Evolutionary conservation across 2,329 filamentous ascomycete species (phyloP).

Genomic region (Pseudocercospora macadamiae): DNA sequence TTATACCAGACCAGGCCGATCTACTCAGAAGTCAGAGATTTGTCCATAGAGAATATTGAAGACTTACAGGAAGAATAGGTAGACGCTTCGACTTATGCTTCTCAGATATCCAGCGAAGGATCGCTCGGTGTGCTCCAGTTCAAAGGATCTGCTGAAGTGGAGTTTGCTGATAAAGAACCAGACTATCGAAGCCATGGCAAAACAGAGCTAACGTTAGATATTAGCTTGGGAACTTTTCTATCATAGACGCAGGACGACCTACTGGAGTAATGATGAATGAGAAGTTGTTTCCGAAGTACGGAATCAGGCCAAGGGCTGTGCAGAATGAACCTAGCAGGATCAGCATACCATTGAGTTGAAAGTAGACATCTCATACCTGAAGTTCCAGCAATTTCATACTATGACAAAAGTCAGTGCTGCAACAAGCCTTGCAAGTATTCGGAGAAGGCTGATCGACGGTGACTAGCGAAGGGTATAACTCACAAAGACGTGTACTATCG

Average conservation of each 20-base stretch:
- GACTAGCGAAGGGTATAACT: too few relatives aligned
- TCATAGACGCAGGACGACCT: too few relatives aligned
- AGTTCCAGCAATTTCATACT: conserved; percentile 15
- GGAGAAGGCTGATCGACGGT: too few relatives aligned
- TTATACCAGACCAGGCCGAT: conserved; percentile 7
- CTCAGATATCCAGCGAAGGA: neutral
- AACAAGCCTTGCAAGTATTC: too few relatives aligned
- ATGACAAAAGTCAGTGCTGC: neutral
- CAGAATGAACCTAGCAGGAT: too few relatives aligned
- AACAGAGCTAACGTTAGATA: neutral
- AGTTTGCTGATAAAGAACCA: conserved; percentile 16
- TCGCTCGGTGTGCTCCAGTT: conserved; percentile 1
- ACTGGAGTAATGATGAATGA: conserved; percentile 14
- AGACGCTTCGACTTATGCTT: conserved; percentile 9
- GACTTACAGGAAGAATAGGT: conserved; percentile 7
- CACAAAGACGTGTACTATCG: conserved; percentile 14
- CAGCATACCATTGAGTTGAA: too few relatives aligned
- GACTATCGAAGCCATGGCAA: conserved; percentile 9
- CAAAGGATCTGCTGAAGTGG: conserved; percentile 2
- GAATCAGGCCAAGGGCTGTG: conserved; percentile 13
- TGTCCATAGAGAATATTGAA: neutral
- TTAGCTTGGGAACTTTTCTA: too few relatives aligned
- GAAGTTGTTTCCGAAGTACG: conserved; percentile 16
- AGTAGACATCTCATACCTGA: too few relatives aligned
- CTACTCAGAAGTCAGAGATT: neutral